Percentiles rank a stretch among this genome's conserved stretches.
Evolutionary conservation across 2,329 filamentous ascomycete genomes (phyloP).

Genomic region (Exophiala viscosa): DNA sequence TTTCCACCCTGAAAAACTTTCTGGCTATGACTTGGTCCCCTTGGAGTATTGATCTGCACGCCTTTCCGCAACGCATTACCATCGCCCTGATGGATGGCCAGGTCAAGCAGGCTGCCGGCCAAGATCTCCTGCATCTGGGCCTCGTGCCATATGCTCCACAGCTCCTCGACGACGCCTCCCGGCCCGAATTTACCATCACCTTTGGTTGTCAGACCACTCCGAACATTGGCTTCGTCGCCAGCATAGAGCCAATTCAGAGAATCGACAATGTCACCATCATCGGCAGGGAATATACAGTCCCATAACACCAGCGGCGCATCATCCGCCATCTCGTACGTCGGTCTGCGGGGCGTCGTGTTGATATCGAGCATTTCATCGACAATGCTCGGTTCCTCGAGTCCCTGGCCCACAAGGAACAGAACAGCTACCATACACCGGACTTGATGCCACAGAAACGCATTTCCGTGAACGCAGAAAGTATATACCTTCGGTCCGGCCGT

Average conservation of each 20-base stretch:
- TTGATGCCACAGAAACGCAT: constrained; percentile 96
- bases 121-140: constrained; percentile 88
- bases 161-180: constrained; percentile 64
- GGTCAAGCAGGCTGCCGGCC: constrained; percentile 67
- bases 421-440: constrained; percentile 91
- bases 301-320: constrained; percentile 89
- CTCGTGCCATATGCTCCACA: constrained; percentile 81
- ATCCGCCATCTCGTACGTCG: constrained; percentile 84
- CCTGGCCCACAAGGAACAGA: constrained; percentile 88
- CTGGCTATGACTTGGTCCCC: constrained; percentile 39
- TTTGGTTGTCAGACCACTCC: constrained; percentile 39
- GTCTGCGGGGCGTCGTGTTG: constrained; percentile 66
- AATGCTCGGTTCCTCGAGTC: constrained; percentile 71
- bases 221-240: constrained; percentile 56
- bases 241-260: constrained; percentile 74
- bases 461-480: constrained; percentile 82
- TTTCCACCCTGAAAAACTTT: constrained; percentile 60
- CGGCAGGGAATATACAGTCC: constrained; percentile 82
- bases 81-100: constrained; percentile 47
- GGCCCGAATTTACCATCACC: constrained; percentile 60
- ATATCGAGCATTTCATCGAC: constrained; percentile 73
- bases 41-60: constrained; percentile 17
- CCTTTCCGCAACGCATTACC: constrained; percentile 31
- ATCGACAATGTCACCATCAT: constrained; percentile 51
- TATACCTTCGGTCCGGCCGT: constrained; percentile 65